Base-by-base conservation (phyloP, 2,329 filamentous ascomycete genomes). In the Fusarium siculi region DNA sequence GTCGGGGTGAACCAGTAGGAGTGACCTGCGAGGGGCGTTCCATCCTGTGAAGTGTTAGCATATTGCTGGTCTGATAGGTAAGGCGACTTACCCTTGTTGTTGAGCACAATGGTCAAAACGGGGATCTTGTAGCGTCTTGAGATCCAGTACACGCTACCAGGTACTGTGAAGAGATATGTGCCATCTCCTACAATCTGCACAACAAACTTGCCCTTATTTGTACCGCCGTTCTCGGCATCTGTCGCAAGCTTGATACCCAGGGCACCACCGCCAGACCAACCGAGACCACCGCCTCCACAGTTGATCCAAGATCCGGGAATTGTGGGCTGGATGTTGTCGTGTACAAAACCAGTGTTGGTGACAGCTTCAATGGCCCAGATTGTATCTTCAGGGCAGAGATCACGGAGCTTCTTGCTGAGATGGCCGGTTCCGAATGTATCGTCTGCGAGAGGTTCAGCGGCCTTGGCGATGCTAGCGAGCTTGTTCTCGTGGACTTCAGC, bases 361-460 rank as follows among this genome's bases (percentile, higher is more conserved):
- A 96, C 93, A 0, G 93, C 91, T 81, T 96, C 93, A 47, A 96
- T 85, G 6, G 90, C 91, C 84, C 89, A 96, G 67, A 96, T 93
- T 0, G 93, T 93, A 73, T 84, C 84, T 15, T 81, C 78, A 4
- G 83, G 80, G 30, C 82, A 83, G 0, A 82, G 57, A 11, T 77
- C 72, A 21, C 76, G 76, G 9, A 84, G 77, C 21, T 72, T 76
- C 43, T 77, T 66, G 68, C 79, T 80, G 10, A 84, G 76, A 50
- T 83, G 72, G 1, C 82, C 86, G 0, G 87, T 86, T 18, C 81
- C 80, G 42, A 82, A 83, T 10, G 64, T 77, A 19, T 91, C 92
- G 54, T 92, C 88, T 0, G 86, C 83, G 19, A 89, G 87, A 1
- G 93, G 90, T 57, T 87, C 81, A 2, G 85, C 87, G 69, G 87